These are phyloP conservation scores for Lipomyces yamadae DNA, from an alignment of 805 yeast species.

Conservation along the genomic window DNA sequence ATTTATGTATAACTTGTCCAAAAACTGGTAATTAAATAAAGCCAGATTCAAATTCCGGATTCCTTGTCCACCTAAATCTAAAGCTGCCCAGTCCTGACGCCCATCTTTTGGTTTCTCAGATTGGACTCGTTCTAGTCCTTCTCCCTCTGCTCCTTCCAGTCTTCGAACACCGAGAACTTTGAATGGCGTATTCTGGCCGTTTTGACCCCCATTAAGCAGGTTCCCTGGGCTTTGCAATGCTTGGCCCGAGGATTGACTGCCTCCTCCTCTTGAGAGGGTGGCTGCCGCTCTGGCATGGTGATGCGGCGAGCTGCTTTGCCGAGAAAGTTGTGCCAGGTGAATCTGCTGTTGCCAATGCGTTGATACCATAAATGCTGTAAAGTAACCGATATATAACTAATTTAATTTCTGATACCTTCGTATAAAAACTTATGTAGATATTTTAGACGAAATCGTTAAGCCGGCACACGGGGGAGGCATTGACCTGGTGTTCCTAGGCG, in stretches of 20 bases:
- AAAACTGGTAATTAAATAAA: slow-evolving; percentile 77
- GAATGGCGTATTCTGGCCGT: slow-evolving; percentile 39
- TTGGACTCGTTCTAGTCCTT: slow-evolving; percentile 37
- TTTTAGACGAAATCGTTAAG: background rate
- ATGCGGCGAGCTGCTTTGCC: slow-evolving; percentile 72
- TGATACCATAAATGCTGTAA: slow-evolving; percentile 15
- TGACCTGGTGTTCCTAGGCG: background rate
- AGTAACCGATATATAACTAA: background rate
- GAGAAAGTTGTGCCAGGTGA: slow-evolving; percentile 71
- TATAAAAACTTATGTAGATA: slow-evolving; percentile 2
- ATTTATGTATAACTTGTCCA: slow-evolving; percentile 83
- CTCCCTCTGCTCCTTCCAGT: slow-evolving; percentile 44
- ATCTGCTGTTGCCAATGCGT: slow-evolving; percentile 75
- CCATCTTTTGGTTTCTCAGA: slow-evolving; percentile 14
- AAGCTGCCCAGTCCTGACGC: slow-evolving; percentile 71
- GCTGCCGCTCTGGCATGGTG: slow-evolving; percentile 86
- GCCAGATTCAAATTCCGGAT: slow-evolving; percentile 70
- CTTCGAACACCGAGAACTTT: background rate
- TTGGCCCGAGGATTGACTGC: slow-evolving; percentile 35
- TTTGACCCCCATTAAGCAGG: slow-evolving; percentile 19
- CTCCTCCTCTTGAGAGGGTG: slow-evolving; percentile 57
- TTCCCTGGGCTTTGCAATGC: slow-evolving; percentile 38
- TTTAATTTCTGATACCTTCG: background rate
- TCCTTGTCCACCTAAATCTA: slow-evolving; percentile 91
- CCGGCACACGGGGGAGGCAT: slow-evolving; percentile 4